Evolutionary conservation across 2,329 filamentous ascomycete genomes (phyloP).

Genomic region (Canariomyces notabilis): DNA sequence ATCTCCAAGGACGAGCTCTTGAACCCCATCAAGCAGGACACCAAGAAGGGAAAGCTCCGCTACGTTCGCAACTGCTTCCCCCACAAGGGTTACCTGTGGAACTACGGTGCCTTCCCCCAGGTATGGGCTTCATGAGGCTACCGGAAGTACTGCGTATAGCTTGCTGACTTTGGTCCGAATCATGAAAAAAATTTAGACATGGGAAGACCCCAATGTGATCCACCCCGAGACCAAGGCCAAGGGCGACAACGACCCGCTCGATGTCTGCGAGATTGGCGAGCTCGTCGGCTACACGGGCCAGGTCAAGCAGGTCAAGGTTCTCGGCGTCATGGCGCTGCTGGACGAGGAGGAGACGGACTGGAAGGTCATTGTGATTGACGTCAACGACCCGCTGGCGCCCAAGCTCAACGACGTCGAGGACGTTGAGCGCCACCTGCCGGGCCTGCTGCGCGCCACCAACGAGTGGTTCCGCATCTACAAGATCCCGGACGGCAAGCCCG

Average conservation of each 20-base stretch:
- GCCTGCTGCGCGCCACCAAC: constrained; percentile 94
- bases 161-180: not conserved
- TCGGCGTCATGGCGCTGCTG: constrained; percentile 97
- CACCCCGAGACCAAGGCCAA: constrained; percentile 99
- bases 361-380: constrained; percentile 99
- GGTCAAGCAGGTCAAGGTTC: constrained; percentile 99
- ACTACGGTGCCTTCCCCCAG: constrained; percentile 97
- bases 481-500: constrained; percentile 99
- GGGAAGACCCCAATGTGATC: constrained; percentile 94
- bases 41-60: constrained; percentile 99
- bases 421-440: constrained; percentile 95
- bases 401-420: constrained; percentile 99
- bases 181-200: constrained; percentile 61
- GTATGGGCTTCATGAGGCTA: constrained; percentile 1
- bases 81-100: constrained; percentile 99
- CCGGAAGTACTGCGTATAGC: not conserved
- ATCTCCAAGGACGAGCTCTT: constrained; percentile 98
- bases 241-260: constrained; percentile 98
- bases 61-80: constrained; percentile 99
- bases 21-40: constrained; percentile 99
- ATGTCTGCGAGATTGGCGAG: constrained; percentile 99
- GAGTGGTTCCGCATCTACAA: constrained; percentile 99
- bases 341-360: constrained; percentile 99
- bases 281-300: constrained; percentile 92
- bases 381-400: constrained; percentile 92